These are phyloP conservation scores for Arthrobotrys sphaeroides DNA, from an alignment of 2,329 filamentous ascomycete species.

Conservation along the genomic window DNA sequence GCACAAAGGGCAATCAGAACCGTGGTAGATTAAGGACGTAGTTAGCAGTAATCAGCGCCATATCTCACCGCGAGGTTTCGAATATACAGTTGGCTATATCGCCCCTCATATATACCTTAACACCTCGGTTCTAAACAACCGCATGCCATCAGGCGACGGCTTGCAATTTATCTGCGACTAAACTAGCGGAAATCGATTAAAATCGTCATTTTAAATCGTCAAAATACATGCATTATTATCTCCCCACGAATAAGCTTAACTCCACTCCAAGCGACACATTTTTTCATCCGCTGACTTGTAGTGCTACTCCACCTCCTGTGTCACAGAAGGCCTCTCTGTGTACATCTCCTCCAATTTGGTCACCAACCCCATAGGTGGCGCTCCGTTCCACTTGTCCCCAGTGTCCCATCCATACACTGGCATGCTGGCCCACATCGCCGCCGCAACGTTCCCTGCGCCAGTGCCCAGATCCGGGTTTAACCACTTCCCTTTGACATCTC, in stretches of 20 bases:
- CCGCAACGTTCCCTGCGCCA: conserved; percentile 21
- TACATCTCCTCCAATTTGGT: conserved; percentile 9
- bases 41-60: background rate
- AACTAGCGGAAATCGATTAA: no score
- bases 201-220: background rate
- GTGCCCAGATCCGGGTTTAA: conserved; percentile 17
- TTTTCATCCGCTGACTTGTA: background rate
- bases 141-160: no score
- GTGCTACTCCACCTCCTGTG: background rate
- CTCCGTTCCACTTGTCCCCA: conserved; percentile 15
- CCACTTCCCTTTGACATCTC: conserved; percentile 22
- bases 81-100: background rate
- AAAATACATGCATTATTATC: no score
- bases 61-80: background rate
- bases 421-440: conserved; percentile 23
- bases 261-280: background rate
- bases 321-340: conserved; percentile 7
- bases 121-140: background rate
- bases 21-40: background rate
- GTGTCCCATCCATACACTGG: background rate
- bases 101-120: background rate
- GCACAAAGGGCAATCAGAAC: background rate
- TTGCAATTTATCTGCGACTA: conserved; percentile 6
- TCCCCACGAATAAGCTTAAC: no score
- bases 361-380: background rate